Conservation (phyloP, 129 eudicot species). For the Flaveria brownii region DNA sequence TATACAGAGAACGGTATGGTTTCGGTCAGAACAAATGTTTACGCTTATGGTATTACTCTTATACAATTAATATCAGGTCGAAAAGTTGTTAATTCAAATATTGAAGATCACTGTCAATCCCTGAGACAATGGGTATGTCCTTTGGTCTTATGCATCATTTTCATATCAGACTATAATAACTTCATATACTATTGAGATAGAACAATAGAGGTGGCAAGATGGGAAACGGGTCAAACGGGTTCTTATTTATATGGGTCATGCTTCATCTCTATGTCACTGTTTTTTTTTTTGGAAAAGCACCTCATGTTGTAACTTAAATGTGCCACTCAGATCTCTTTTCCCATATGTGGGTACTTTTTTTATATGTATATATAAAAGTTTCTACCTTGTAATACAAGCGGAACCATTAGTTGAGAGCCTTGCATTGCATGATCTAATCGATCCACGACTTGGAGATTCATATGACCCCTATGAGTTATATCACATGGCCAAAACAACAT, state of each 20-base stretch:
- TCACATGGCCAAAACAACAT: constrained; percentile 80
- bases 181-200: neutral
- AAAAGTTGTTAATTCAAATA: constrained; percentile 40
- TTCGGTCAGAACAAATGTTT: constrained; percentile 71
- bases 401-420: constrained; percentile 61
- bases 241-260: neutral
- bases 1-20: constrained; percentile 74
- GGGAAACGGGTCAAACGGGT: neutral
- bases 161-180: neutral
- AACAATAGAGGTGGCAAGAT: neutral
- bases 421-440: constrained; percentile 70
- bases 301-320: too few relatives aligned
- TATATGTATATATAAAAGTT: neutral
- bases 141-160: constrained; percentile 4
- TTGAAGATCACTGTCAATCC: constrained; percentile 53
- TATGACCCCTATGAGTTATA: constrained; percentile 66
- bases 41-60: constrained; percentile 68
- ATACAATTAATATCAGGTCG: constrained; percentile 81
- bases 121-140: constrained; percentile 73
- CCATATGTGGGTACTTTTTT: too few relatives aligned
- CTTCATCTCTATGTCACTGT: too few relatives aligned
- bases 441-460: constrained; percentile 67
- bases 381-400: constrained; percentile 44
- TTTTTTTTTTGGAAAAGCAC: too few relatives aligned
- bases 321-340: too few relatives aligned